Percentiles rank a stretch among this genome's conserved stretches.
These are phyloP conservation scores for Trametes gibbosa DNA, from an alignment of 768 basidiomycete genomes.

Conservation along the genomic window DNA sequence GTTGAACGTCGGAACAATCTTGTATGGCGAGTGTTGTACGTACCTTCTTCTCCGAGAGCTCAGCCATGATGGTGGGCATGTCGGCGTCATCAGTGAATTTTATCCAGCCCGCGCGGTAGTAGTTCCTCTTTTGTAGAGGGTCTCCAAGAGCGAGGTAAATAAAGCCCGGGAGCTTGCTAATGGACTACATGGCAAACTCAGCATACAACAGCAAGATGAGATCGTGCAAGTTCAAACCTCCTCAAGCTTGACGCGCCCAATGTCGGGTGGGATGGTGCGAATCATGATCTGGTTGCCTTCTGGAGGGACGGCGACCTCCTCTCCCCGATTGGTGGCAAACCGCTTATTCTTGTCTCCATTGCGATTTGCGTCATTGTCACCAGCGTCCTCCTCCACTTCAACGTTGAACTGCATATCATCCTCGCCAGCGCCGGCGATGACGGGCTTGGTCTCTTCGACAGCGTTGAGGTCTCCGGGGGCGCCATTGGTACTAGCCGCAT, in stretches of 20 bases:
- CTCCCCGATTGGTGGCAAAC: constrained; percentile 61
- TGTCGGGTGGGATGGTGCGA: constrained; percentile 91
- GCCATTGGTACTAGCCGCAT: constrained; percentile 39
- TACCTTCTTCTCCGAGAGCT: constrained; percentile 86
- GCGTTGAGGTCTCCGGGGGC: constrained; percentile 23
- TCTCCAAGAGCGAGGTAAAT: constrained; percentile 89
- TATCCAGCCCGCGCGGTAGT: constrained; percentile 94
- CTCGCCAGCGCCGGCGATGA: constrained; percentile 34
- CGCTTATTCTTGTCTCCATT: constrained; percentile 33
- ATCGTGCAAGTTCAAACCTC: constrained; percentile 49
- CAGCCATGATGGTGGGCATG: constrained; percentile 67
- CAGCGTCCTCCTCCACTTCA: constrained; percentile 69
- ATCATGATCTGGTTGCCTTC: constrained; percentile 94
- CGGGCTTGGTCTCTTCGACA: constrained; percentile 53
- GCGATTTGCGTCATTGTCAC: constrained; percentile 50
- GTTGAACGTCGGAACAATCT: neutral
- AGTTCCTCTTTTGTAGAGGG: constrained; percentile 88
- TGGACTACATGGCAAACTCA: constrained; percentile 3
- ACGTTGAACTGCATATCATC: constrained; percentile 76
- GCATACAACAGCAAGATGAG: neutral
- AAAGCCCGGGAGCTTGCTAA: constrained; percentile 70
- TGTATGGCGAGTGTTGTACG: neutral
- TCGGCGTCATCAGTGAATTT: constrained; percentile 83
- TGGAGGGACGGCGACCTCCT: constrained; percentile 61
- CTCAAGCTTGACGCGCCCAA: constrained; percentile 85